Evolutionary conservation across 768 basidiomycete species (phyloP).

Genomic region (Baorangia bicolor): DNA sequence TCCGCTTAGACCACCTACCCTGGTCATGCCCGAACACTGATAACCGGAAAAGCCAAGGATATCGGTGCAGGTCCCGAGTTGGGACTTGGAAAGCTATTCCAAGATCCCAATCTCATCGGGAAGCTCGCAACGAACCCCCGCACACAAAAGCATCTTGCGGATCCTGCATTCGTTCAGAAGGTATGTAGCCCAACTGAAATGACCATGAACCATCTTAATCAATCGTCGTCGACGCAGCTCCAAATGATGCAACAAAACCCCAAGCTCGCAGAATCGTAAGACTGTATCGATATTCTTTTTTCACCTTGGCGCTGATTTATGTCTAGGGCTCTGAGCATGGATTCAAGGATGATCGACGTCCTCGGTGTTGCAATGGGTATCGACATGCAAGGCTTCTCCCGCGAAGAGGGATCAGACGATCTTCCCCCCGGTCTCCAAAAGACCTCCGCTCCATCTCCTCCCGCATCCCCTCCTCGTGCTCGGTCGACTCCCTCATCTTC

Average conservation of each 20-base stretch:
- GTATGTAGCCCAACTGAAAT: constrained; percentile 27
- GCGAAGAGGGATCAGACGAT: constrained; percentile 83
- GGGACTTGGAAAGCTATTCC: constrained; percentile 75
- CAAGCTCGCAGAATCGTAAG: constrained; percentile 55
- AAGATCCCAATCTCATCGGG: constrained; percentile 76
- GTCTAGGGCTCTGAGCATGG: constrained; percentile 53
- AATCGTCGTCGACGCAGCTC: constrained; percentile 39
- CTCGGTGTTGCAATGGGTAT: constrained; percentile 92
- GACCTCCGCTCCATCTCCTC: constrained; percentile 21
- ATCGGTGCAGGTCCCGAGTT: constrained; percentile 41
- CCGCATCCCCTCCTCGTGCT: constrained; percentile 29
- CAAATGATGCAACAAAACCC: constrained; percentile 70
- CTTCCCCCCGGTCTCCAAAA: constrained; percentile 58
- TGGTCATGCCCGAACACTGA: background rate
- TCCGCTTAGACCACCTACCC: constrained; percentile 25
- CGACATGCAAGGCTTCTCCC: constrained; percentile 82
- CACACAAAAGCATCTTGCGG: constrained; percentile 79
- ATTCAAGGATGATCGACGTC: constrained; percentile 93
- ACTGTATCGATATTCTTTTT: background rate
- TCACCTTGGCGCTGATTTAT: constrained; percentile 3
- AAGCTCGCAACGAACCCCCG: constrained; percentile 88
- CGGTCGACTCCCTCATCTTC: constrained; percentile 40
- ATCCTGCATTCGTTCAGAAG: constrained; percentile 78
- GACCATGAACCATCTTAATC: background rate
- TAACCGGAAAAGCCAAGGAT: constrained; percentile 33